Evolutionary conservation across 2,329 filamentous ascomycete genomes (phyloP), one percentile per base, ranked within the genome.

Genomic region (Dissoconium aciculare): DNA sequence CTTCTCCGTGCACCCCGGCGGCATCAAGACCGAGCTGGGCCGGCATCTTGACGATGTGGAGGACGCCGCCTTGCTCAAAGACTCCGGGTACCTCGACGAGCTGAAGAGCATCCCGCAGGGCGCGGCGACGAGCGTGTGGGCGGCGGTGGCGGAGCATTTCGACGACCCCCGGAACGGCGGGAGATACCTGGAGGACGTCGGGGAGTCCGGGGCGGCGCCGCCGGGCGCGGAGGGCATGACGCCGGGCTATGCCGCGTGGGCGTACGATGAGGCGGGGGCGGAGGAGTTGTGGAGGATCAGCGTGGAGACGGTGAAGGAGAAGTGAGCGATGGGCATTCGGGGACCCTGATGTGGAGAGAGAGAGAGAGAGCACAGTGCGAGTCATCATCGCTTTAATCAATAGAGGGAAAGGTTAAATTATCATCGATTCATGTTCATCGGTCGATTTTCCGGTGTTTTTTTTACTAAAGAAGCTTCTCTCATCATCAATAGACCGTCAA

Each of bases 51-150:
- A 26, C 3, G 26, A 31, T 8, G 44, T 40, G 0, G 27, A 37
- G 11, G 40, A 36, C 35, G 28, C 32, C 8, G 31, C 26, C 26
- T 38, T 46, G 34, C 26, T 37, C 34, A 38, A 17, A 26, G 38
- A 44, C 15, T 15, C 52, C 31, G n/a, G n/a, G n/a, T 8, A 8
- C 19, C 19, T 8, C 8, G 8, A 23, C 19, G 8, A 8, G 19
- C n/a, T 8, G 8, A 55, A 57, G 43, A 50, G 27, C 35, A 30
- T 53, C 2, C 54, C 51, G 15, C 64, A 67, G 40, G 65, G 64
- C 2, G 64, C 64, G 12, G 60, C 64, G 0, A 67, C 64, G 6
- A 53, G 53, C 3, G 52, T 64, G 0, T 63, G 53, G 50, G 63
- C 60, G 0, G 63, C 60, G 0, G 39, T 61, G 3, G 52, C 44